A percentile compares a stretch with the other conserved stretches of the same genome.
Conservation (phyloP, 176 grass and related monocot species). For the Thalia dealbata region DNA sequence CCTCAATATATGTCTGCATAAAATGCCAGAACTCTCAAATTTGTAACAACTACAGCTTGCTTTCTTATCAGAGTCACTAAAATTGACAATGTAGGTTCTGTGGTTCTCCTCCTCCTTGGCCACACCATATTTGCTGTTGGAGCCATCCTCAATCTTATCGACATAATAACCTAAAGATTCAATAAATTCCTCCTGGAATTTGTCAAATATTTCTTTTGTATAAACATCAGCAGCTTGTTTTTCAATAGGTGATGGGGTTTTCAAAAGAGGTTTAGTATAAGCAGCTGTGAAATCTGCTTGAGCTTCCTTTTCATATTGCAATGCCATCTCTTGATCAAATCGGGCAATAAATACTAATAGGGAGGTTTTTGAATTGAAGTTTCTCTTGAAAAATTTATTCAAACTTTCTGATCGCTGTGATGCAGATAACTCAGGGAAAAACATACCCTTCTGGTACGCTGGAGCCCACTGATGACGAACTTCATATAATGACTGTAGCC, state of each 20-base stretch:
- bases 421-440: slow-evolving; percentile 39
- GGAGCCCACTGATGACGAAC: slow-evolving; percentile 41
- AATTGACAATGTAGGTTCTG: slow-evolving; percentile 26
- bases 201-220: slow-evolving; percentile 39
- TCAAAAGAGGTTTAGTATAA: slow-evolving; percentile 36
- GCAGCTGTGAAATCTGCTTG: slow-evolving; percentile 39
- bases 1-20: slow-evolving; percentile 57
- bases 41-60: slow-evolving; percentile 42
- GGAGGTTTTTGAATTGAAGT: slow-evolving; percentile 42
- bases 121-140: slow-evolving; percentile 32
- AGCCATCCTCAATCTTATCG: slow-evolving; percentile 38
- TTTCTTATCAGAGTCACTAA: slow-evolving; percentile 31
- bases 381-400: slow-evolving; percentile 46
- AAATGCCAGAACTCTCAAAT: slow-evolving; percentile 48
- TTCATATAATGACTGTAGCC: slow-evolving; percentile 30
- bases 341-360: slow-evolving; percentile 33
- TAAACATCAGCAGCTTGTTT: slow-evolving; percentile 46
- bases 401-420: slow-evolving; percentile 32
- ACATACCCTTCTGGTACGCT: slow-evolving; percentile 34
- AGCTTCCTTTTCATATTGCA: slow-evolving; percentile 36
- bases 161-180: slow-evolving; percentile 47
- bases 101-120: slow-evolving; percentile 31
- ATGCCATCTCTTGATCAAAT: slow-evolving; percentile 41
- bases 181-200: slow-evolving; percentile 53
- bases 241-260: slow-evolving; percentile 47